Conservation (phyloP, 176 grass and related monocot species). For the Secale cereale region DNA sequence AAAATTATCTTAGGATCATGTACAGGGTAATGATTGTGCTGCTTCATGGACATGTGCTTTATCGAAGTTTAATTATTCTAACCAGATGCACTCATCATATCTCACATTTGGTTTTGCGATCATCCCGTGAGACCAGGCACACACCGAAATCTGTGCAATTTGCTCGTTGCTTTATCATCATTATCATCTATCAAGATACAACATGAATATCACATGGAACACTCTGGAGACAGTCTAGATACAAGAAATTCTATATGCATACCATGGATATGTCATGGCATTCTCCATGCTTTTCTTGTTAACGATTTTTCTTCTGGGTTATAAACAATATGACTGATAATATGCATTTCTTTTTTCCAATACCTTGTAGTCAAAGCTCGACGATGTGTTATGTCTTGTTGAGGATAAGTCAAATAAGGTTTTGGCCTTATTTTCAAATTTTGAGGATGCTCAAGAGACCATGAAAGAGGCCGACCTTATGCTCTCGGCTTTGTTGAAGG, state of each 20-base stretch:
- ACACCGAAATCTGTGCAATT: not conserved
- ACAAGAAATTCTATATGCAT: conserved; percentile 1
- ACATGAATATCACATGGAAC: not conserved
- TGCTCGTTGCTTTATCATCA: not conserved
- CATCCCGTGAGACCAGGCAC: not conserved
- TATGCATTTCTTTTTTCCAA: conserved; percentile 13
- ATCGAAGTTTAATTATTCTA: not conserved
- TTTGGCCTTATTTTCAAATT: conserved; percentile 56
- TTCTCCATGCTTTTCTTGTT: not conserved
- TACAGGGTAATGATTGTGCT: conserved; percentile 12
- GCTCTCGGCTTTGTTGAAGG: conserved; percentile 55
- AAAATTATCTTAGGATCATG: conserved; percentile 1
- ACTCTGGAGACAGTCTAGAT: not conserved
- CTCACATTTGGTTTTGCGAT: not conserved
- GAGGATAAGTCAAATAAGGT: conserved; percentile 59
- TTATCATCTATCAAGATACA: not conserved
- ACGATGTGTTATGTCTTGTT: conserved; percentile 27
- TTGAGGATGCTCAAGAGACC: conserved; percentile 74
- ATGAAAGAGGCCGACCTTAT: conserved; percentile 85
- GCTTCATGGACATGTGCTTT: conserved; percentile 5
- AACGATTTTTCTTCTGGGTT: not conserved
- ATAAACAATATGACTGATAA: conserved; percentile 20
- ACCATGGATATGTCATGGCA: conserved; percentile 4
- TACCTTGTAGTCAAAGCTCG: conserved; percentile 38
- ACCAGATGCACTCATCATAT: not conserved